A percentile compares a stretch with the other conserved stretches of the same genome.
Evolutionary conservation across 345 rosid species (phyloP).

Genomic region (Salix arbutifolia): DNA sequence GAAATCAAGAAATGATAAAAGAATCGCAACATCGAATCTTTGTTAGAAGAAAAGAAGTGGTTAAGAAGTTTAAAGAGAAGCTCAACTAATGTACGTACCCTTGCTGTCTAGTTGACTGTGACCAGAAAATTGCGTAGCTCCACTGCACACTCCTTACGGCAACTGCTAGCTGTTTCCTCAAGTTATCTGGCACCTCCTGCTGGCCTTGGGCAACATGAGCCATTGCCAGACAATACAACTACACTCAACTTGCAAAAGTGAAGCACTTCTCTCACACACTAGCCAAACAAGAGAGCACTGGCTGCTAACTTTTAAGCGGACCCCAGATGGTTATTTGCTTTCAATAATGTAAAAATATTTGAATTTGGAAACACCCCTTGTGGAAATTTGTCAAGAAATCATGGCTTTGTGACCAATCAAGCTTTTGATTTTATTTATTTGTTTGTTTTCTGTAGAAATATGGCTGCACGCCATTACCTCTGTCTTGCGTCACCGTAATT

Average conservation of each 20-base stretch:
- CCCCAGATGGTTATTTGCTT: background rate
- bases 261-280: background rate
- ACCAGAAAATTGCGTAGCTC: constrained; percentile 97
- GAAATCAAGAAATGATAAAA: constrained; percentile 4
- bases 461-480: background rate
- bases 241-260: background rate
- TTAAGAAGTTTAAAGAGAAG: background rate
- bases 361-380: too few relatives aligned
- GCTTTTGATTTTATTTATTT: background rate
- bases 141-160: constrained; percentile 82
- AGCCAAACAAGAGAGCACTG: background rate
- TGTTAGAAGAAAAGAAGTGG: background rate
- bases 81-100: constrained; percentile 53
- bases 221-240: constrained; percentile 31
- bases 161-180: constrained; percentile 71
- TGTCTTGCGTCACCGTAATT: background rate
- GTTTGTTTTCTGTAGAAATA: background rate
- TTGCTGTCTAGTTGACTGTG: constrained; percentile 57
- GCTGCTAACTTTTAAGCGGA: background rate
- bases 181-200: constrained; percentile 33
- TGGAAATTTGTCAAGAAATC: background rate
- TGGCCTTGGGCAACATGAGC: constrained; percentile 36
- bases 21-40: background rate
- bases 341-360: background rate
- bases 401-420: background rate